A percentile compares a stretch with the other conserved stretches of the same genome.
Conservation (phyloP, 2,329 filamentous ascomycete genomes). For the Venturiaceae sp. region DNA sequence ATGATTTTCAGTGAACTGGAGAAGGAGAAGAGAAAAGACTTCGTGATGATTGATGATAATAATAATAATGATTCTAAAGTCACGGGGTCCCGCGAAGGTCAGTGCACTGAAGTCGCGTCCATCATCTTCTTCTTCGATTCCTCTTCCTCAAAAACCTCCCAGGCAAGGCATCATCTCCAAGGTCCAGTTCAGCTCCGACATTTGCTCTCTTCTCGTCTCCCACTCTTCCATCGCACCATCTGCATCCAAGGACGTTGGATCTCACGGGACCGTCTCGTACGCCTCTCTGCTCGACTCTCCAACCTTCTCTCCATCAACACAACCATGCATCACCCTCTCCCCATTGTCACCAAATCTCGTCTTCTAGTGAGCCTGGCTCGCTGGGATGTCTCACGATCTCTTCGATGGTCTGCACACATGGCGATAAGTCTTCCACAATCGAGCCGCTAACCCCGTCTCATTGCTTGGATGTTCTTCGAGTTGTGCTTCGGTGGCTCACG, state of each 20-base stretch:
- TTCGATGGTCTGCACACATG: slow-evolving; percentile 28
- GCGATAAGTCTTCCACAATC: slow-evolving; percentile 34
- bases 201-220: not conserved
- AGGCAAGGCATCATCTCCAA: not conserved
- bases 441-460: slow-evolving; percentile 51
- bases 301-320: slow-evolving; percentile 20
- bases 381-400: slow-evolving; percentile 41
- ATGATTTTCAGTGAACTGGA: not conserved
- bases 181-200: not conserved
- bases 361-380: slow-evolving; percentile 40
- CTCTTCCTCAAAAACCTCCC: not conserved
- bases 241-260: not conserved
- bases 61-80: not conserved
- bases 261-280: not conserved
- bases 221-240: not conserved
- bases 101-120: not conserved
- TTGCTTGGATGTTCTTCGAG: slow-evolving; percentile 20
- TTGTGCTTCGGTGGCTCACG: slow-evolving; percentile 23
- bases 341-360: slow-evolving; percentile 67
- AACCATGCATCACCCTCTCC: slow-evolving; percentile 62
- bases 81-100: not conserved
- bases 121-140: not conserved
- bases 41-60: not conserved
- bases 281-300: not conserved
- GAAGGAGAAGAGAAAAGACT: not conserved